Conservation (phyloP, 768 basidiomycete species). For the Mrakia gelida region DNA sequence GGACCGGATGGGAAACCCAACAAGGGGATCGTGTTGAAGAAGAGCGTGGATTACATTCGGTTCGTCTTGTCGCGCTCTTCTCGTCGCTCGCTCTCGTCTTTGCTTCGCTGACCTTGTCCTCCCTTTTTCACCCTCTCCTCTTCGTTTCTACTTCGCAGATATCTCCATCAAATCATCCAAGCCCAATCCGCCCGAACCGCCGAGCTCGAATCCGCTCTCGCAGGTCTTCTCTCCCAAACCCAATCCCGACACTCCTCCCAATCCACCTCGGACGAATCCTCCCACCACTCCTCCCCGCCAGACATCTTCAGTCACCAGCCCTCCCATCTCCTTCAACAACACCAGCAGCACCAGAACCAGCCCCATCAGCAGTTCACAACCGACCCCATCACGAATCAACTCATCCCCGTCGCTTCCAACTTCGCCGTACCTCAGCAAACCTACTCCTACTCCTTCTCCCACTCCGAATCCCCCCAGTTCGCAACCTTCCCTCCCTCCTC, state of each 20-base stretch:
- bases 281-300: constrained; percentile 4
- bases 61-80: constrained; percentile 12
- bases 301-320: constrained; percentile 1
- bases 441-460: neutral
- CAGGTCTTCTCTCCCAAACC: neutral
- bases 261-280: constrained; percentile 2
- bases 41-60: constrained; percentile 68
- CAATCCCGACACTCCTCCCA: neutral
- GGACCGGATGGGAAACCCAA: constrained; percentile 67
- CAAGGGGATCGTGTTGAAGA: constrained; percentile 88
- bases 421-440: neutral
- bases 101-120: neutral
- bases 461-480: neutral
- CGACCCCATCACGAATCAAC: constrained; percentile 10
- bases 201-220: constrained; percentile 69
- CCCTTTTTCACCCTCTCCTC: neutral
- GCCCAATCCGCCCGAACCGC: constrained; percentile 72
- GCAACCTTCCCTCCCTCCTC: neutral
- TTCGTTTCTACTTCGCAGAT: constrained; percentile 45
- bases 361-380: constrained; percentile 1
- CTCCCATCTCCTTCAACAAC: neutral
- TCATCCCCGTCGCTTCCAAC: neutral
- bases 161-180: constrained; percentile 78
- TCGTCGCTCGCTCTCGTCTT: neutral
- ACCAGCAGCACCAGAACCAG: neutral